Evolutionary conservation across 805 yeast species (phyloP).

Genomic region (Yamadazyma insecticola): DNA sequence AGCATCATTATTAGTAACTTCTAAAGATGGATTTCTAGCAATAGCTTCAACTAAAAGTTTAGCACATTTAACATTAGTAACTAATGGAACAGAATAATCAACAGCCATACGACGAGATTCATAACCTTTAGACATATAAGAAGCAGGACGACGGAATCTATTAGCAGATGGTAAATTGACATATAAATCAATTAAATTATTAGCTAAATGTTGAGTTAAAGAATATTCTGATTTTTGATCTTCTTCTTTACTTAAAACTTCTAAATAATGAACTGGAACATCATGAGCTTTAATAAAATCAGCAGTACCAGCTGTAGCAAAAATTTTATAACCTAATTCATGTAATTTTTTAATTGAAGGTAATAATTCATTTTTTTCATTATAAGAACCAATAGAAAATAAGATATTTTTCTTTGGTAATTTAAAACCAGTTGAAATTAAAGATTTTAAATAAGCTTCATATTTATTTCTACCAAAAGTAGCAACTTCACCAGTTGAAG

Average conservation of each 20-base stretch:
- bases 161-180: conserved; percentile 95
- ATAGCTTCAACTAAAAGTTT: conserved; percentile 93
- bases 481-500: conserved; percentile 98
- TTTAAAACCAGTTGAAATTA: conserved; percentile 92
- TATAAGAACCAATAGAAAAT: conserved; percentile 92
- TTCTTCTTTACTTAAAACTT: conserved; percentile 69
- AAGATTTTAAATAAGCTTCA: conserved; percentile 94
- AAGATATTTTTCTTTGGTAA: conserved; percentile 92
- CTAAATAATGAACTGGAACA: conserved; percentile 91
- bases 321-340: conserved; percentile 82
- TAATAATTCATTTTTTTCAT: conserved; percentile 89
- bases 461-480: conserved; percentile 93
- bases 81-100: conserved; percentile 95
- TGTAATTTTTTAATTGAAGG: conserved; percentile 80
- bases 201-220: conserved; percentile 92
- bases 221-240: conserved; percentile 91
- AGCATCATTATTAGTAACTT: conserved; percentile 73
- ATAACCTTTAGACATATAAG: conserved; percentile 96
- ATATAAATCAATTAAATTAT: conserved; percentile 92
- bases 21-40: conserved; percentile 62
- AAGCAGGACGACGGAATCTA: conserved; percentile 98
- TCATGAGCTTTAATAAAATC: conserved; percentile 95
- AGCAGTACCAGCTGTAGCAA: conserved; percentile 99
- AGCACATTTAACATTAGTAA: conserved; percentile 96
- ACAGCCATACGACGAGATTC: conserved; percentile 99